Base-by-base conservation (phyloP, 306 rosid genomes). In the Fragaria ananassa region DNA sequence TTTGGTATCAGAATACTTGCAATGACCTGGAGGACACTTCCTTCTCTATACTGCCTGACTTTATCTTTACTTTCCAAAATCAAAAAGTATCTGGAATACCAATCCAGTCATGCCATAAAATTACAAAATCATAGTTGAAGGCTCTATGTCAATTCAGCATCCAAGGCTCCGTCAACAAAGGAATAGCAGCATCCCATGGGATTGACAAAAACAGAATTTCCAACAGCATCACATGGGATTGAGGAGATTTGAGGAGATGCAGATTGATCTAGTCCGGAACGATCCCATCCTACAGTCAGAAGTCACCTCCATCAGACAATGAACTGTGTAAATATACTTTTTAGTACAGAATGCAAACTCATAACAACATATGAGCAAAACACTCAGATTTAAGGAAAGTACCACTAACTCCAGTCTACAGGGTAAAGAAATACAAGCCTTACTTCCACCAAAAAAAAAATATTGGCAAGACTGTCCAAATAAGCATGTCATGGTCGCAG, bases 121-220 rank as follows among this genome's bases (percentile, higher is more conserved):
- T 53, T 53, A 51, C 19, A 23, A 18, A 50, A 71, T 71, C 19
- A 49, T 4, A 31, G 35, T 17, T 19, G 31, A 50, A 2, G 31
- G 18, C 29, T 19, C 29, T 19, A 50, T 50, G n/a, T 34, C 68
- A 57, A 25, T 41, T 56, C 37, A 50, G 67, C 29, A 56, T 71
- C 17, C 51, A 12, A 19, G 23, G 50, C 10, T 4, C 44, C 65
- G 23, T 37, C 65, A 54, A 31, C 46, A n/a, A 72, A 54, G 29
- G 66, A 37, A 72, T n/a, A 37, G 35, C 12, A 72, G 67, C 29
- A 56, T 37, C 67, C 51, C 64, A 71, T 58, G 23, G 10, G 15
- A 35, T 54, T 65, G 77, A 60, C 51, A 41, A 71, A 18, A 72
- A 47, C 62, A 77, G 80, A 75, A 9, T 34, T 41, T 39, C 68